Evolutionary conservation across 768 basidiomycete species (phyloP).

Genomic region (Sporobolomyces phaffii): DNA sequence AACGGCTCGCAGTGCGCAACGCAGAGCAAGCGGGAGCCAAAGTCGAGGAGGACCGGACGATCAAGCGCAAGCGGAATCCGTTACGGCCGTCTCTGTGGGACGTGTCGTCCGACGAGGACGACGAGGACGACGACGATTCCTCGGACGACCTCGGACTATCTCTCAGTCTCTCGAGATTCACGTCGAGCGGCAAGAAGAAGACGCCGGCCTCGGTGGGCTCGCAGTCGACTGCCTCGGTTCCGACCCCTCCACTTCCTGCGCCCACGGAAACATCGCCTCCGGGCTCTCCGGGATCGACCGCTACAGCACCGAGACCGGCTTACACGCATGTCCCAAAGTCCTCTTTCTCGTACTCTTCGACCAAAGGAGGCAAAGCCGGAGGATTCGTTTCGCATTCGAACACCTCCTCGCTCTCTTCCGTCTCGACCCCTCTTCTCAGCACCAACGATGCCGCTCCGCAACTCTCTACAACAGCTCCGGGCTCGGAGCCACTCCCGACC

Average conservation of each 20-base stretch:
- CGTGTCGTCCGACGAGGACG: conserved; percentile 13
- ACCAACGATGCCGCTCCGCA: neutral
- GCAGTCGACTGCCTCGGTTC: neutral
- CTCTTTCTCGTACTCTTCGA: conserved; percentile 29
- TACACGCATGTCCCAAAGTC: conserved; percentile 10
- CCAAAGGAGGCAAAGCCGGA: neutral
- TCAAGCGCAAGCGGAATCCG: conserved; percentile 17
- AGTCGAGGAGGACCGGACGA: neutral
- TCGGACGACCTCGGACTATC: conserved; percentile 18
- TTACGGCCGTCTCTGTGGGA: conserved; percentile 19
- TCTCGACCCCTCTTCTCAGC: neutral
- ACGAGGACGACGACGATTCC: conserved; percentile 9
- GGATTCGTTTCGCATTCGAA: conserved; percentile 28
- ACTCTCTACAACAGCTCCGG: neutral
- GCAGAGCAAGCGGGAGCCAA: neutral
- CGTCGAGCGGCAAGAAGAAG: neutral
- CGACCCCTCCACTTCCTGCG: neutral
- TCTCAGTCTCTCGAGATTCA: conserved; percentile 10
- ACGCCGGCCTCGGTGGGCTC: conserved; percentile 4
- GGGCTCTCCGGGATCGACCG: neutral
- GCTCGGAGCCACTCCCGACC: conserved; percentile 6
- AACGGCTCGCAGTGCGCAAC: neutral
- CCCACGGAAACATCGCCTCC: neutral
- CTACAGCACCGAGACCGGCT: neutral
- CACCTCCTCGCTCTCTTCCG: conserved; percentile 17